Evolutionary conservation across 1,284 basidiomycete genomes (phyloP), one percentile per base, ranked within the genome.

Genomic region (Cronartium quercuum): DNA sequence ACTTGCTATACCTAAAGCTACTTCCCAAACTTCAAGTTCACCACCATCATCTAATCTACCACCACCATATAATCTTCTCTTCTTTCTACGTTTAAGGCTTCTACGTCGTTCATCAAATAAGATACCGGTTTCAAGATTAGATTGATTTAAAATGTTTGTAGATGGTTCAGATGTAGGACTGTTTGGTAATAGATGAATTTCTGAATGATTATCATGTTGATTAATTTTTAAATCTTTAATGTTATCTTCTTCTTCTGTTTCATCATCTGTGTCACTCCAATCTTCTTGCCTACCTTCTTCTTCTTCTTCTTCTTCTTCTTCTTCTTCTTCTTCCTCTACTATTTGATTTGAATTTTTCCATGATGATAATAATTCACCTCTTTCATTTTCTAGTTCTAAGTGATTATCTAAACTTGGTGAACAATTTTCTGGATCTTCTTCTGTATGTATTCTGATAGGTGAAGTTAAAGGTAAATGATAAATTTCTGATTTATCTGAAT

Each of bases 1-100:
- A 73, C 70, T 65, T 15, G 70, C 70, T 6, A 73, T 55, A 10
- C 62, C 70, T 66, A 73, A 73, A 38, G 61, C 63, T 4, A 73
- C 70, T 42, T 73, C 62, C 70, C 70, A 73, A 57, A 73, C 66
- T 41, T 73, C 70, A 24, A 73, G 35, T 73, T 73, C 70, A 38
- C 70, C 70, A 38, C 70, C 70, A 35, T 51, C 63, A 65, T 73
- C 70, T 12, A 66, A 24, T 66, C 70, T 66, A 47, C 70, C 70
- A 40, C 70, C 70, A 57, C 70, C 70, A 58, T 73, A 73, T 18
- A 73, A 62, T 41, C 57, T 66, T n/a, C 63, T n/a, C 38, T 63
- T 73, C 63, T 73, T 62, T 42, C 47, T 42, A n/a, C 42, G 7
- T 34, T 73, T 65, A 15, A 63, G 64, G 29, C 15, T 47, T 12